Evolutionary conservation across 1,139 yeast genomes (phyloP), one percentile per base, ranked within the genome.

Genomic region (Entelexis paramagnoliae): DNA sequence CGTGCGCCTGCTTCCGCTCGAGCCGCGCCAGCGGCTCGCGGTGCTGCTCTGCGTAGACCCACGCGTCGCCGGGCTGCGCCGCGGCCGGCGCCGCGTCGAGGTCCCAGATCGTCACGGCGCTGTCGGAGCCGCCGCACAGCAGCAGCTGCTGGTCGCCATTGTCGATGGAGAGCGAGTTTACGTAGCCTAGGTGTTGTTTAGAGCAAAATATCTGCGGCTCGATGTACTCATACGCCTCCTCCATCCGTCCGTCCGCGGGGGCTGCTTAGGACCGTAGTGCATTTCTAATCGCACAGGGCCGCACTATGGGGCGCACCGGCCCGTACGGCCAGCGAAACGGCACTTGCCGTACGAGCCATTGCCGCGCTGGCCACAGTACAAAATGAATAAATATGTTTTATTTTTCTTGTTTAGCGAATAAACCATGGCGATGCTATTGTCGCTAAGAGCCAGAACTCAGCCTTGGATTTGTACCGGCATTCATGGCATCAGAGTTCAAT

Each of bases 111-210:
- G 59, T 59, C 14, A 88, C 72, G 4, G 82, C 73, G 0, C 91
- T 81, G 62, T 87, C 94, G 3, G 87, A 86, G 41, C 86, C 79
- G 0, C 93, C 95, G 42, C 87, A 78, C 5, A 88, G 66, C 55
- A 86, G 59, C 56, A 68, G 81, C 54, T 75, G 68, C 49, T 70
- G 64, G 8, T 76, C 77, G 0, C 67, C 65, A 11, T 65, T 61
- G 55, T 86, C 95, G n/a, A 86, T 62, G 1, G 83, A 77, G 20
- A 87, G 67, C 13, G 83, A 70, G 58, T 83, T 84, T 24, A 85
- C 80, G 11, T 85, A 78, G 4, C 61, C 62, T n/a, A 40, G n/a
- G 26, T 55, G 55, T 19, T 48, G 39, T 22, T 46, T 35, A 16
- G 50, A 26, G 28, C 49, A 45, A 22, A 56, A 49, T 5, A 46